A percentile compares a stretch with the other conserved stretches of the same genome.
These are phyloP conservation scores for Yamadazyma kitorensis DNA, from an alignment of 805 yeast species.

Conservation along the genomic window DNA sequence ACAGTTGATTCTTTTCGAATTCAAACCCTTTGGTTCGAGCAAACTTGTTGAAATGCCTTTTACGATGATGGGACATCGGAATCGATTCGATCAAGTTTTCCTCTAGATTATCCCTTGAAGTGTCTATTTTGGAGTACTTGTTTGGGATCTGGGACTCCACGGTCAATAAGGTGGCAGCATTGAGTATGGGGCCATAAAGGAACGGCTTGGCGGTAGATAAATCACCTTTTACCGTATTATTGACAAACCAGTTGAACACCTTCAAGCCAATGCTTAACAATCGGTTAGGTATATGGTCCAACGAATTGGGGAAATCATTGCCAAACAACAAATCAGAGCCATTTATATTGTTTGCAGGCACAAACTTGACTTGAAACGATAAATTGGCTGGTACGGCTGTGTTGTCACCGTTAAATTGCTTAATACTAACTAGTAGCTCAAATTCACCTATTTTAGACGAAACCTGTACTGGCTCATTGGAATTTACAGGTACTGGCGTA, in stretches of 20 bases:
- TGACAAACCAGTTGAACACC: constrained; percentile 53
- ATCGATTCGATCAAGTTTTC: constrained; percentile 14
- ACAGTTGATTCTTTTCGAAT: constrained; percentile 35
- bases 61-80: constrained; percentile 33
- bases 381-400: no score
- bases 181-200: constrained; percentile 56
- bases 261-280: constrained; percentile 44
- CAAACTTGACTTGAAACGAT: constrained; percentile 28
- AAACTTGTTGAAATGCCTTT: constrained; percentile 37
- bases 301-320: constrained; percentile 57
- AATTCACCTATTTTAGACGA: no score
- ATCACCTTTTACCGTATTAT: constrained; percentile 61
- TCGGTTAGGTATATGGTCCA: constrained; percentile 52
- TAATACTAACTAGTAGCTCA: no score
- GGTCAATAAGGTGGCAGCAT: constrained; percentile 49
- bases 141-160: constrained; percentile 7
- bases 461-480: no score
- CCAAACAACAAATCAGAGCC: constrained; percentile 58
- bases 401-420: no score
- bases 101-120: constrained; percentile 18
- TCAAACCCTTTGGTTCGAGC: constrained; percentile 34
- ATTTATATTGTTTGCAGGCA: constrained; percentile 36
- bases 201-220: constrained; percentile 56
- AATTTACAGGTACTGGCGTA: no score
- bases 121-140: neutral